Conservation (phyloP, 441 rosid species). For the Jatropha podagrica region DNA sequence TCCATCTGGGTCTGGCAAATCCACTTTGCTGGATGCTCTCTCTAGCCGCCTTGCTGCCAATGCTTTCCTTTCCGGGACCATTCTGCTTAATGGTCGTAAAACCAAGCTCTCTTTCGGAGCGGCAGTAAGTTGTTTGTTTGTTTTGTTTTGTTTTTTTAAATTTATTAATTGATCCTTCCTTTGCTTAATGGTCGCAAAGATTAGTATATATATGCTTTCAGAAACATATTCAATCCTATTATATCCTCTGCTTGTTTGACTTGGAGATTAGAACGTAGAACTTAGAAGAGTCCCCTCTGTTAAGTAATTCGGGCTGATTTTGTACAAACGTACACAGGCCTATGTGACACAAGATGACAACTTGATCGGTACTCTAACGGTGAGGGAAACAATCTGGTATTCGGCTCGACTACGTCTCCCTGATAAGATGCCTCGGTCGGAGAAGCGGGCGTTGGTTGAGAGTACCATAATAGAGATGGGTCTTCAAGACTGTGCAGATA, state of each 20-base stretch:
- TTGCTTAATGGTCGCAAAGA: too few species aligned
- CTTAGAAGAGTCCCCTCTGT: too few species aligned
- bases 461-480: constrained; percentile 93
- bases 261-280: background rate
- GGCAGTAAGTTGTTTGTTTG: constrained; percentile 53
- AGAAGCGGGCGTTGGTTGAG: constrained; percentile 81
- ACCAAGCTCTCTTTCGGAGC: constrained; percentile 97
- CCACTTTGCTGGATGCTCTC: constrained; percentile 94
- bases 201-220: too few species aligned
- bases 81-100: constrained; percentile 84
- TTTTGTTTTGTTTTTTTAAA: background rate
- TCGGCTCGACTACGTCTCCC: constrained; percentile 90
- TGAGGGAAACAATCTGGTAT: constrained; percentile 89
- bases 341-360: constrained; percentile 98
- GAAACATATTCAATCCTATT: background rate
- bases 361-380: constrained; percentile 91
- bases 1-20: constrained; percentile 94
- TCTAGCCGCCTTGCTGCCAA: constrained; percentile 89
- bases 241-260: background rate
- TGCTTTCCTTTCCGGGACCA: constrained; percentile 89
- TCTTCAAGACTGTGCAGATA: constrained; percentile 91
- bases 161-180: background rate
- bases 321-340: constrained; percentile 43
- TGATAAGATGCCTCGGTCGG: constrained; percentile 77
- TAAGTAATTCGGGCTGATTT: background rate